These are phyloP conservation scores for Huntiella savannae DNA, from an alignment of 2,329 filamentous ascomycete genomes.

Conservation along the genomic window DNA sequence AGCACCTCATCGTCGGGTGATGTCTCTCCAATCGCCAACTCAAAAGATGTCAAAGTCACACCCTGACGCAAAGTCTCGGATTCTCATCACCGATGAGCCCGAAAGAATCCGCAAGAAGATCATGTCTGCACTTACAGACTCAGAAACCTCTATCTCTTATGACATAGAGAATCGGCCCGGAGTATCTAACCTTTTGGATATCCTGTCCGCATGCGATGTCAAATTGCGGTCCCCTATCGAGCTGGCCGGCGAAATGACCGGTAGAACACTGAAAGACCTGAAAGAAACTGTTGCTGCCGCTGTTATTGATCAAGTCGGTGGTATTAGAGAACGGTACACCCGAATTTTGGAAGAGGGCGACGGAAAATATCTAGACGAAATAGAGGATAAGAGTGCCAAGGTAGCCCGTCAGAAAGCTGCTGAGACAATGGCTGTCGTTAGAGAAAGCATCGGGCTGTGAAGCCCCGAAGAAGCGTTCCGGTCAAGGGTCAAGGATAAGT, in stretches of 20 bases:
- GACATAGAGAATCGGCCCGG: slow-evolving; percentile 53
- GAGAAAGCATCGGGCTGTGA: slow-evolving; percentile 30
- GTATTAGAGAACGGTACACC: slow-evolving; percentile 37
- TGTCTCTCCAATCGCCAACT: slow-evolving; percentile 63
- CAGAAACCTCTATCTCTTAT: slow-evolving; percentile 45
- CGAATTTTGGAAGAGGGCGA: slow-evolving; percentile 29
- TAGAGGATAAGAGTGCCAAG: slow-evolving; percentile 37
- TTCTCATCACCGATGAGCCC: slow-evolving; percentile 58
- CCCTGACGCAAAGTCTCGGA: slow-evolving; percentile 49
- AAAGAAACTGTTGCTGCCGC: slow-evolving; percentile 38
- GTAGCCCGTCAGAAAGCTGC: slow-evolving; percentile 44
- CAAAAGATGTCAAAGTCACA: slow-evolving; percentile 94
- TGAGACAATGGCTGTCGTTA: slow-evolving; percentile 35
- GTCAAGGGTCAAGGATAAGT: neutral
- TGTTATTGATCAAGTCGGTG: slow-evolving; percentile 32
- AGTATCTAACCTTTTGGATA: slow-evolving; percentile 69
- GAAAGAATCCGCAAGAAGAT: slow-evolving; percentile 51
- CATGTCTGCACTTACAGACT: slow-evolving; percentile 59
- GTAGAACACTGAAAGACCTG: slow-evolving; percentile 21
- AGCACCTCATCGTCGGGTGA: slow-evolving; percentile 70
- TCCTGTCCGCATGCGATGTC: slow-evolving; percentile 51
- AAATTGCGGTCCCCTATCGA: slow-evolving; percentile 21
- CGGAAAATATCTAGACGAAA: slow-evolving; percentile 32
- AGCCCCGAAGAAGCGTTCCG: neutral
- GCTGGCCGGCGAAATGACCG: slow-evolving; percentile 22